Base-by-base conservation (phyloP, 2,329 filamentous ascomycete species). In the Sporothrix mexicana region DNA sequence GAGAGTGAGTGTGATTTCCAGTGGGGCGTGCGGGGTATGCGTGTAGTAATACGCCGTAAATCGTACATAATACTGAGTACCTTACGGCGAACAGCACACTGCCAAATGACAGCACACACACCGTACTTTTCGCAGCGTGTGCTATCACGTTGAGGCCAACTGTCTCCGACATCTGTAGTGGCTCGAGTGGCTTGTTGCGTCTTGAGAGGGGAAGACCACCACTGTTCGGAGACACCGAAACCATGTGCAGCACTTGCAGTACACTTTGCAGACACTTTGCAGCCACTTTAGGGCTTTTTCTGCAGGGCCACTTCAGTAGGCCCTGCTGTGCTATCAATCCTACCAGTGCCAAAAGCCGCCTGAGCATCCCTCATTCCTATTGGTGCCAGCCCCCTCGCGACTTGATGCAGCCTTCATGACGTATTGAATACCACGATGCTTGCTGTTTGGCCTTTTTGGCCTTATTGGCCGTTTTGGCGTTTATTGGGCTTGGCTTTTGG, bases 141-240 rank as follows among this genome's bases (percentile, higher is more conserved):
- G 57, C 59, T 6, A 43, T 43, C 59, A 62, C 59, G 43, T 43
- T 43, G 59, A 62, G 59, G 59, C 59, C 59, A 57, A 45, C 45
- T 47, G 45, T 47, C 12, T 47, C 45, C 10, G 45, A 47, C 45
- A 20, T 17, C 20, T 23, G 51, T 8, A 10, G 51, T 20, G 20
- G 4, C 20, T 53, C 45, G 45, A 47, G 7, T 53, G 15, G 51
- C 15, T 17, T 47, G 12, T 3, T 13, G 3, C 10, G 36, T 13
- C n/a, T 23, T 17, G 61, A 17, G 36, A 62, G 36, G n/a, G 41
- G 20, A n/a, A n/a, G 2, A 4, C 43, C 20, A n/a, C 20, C 43
- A 49, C 43, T 47, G 43, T 30, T 66, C 62, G 62, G 62, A 20
- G 43, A 66, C 43, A 49, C 62, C 62, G 62, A 47, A 66, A 41